phyloP scores from a whole-genome alignment of 176 grass and related monocot species.

The maize (Zea mays) region Zm-B73-REFERENCE-NAM-5.0 NC_050098.1:14782501-14783000 shows the following conservation, averaged over 20 bases:
- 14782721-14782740: slow-evolving; percentile 73
- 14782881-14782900: neutral
- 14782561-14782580: slow-evolving; percentile 52
- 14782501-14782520: neutral
- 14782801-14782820: slow-evolving; percentile 32
- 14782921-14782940: neutral
- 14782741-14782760: slow-evolving; percentile 69
- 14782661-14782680: slow-evolving; percentile 84
- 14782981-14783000: neutral
- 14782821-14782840: neutral
- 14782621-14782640: no score
- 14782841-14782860: neutral
- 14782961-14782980: neutral
- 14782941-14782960: no score
- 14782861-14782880: neutral
- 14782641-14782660: slow-evolving; percentile 55
- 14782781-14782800: slow-evolving; percentile 80
- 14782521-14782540: slow-evolving; percentile 2
- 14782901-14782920: neutral
- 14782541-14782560: slow-evolving; percentile 13
- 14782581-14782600: neutral
- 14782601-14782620: no score
- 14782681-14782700: slow-evolving; percentile 49
- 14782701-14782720: slow-evolving; percentile 44
- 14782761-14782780: slow-evolving; percentile 69